Conservation (phyloP, 1,139 yeast species). For the Debaryomycetaceae sp. region DNA sequence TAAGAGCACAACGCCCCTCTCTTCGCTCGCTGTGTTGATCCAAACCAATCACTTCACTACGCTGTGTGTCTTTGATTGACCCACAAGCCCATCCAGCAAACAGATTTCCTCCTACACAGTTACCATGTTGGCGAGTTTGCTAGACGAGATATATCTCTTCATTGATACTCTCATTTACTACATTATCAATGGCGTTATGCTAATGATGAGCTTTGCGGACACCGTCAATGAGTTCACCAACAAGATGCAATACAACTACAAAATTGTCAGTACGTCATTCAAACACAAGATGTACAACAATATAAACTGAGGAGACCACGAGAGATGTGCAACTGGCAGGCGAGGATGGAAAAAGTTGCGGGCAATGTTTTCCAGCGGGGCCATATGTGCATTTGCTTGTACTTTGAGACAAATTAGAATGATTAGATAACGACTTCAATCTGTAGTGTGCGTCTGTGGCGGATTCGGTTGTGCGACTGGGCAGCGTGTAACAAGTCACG, state of each 20-base stretch:
- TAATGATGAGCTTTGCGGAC: slow-evolving; percentile 22
- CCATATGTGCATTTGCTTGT: too few species aligned
- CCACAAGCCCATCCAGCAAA: background rate
- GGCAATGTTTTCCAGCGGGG: too few species aligned
- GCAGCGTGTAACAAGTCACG: too few species aligned
- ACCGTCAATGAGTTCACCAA: slow-evolving; percentile 19
- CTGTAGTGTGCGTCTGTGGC: too few species aligned
- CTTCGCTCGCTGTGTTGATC: too few species aligned
- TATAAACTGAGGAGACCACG: slow-evolving; percentile 17
- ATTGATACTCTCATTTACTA: slow-evolving; percentile 28
- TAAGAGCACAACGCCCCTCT: background rate
- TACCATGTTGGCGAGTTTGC: slow-evolving; percentile 1
- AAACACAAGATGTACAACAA: slow-evolving; percentile 28
- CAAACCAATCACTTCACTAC: too few species aligned
- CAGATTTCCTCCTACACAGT: background rate
- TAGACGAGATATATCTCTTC: slow-evolving; percentile 14
- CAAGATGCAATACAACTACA: slow-evolving; percentile 18
- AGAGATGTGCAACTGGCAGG: slow-evolving; percentile 1
- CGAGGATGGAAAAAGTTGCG: too few species aligned
- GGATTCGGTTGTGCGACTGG: too few species aligned
- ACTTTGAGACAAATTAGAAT: too few species aligned
- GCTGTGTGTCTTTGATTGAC: slow-evolving; percentile 1
- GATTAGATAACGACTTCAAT: too few species aligned
- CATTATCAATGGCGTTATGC: slow-evolving; percentile 23
- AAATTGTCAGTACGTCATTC: slow-evolving; percentile 22